Evolutionary conservation across 495 filamentous ascomycete species (phyloP).

Genomic region (Hypoxylon intermedium): DNA sequence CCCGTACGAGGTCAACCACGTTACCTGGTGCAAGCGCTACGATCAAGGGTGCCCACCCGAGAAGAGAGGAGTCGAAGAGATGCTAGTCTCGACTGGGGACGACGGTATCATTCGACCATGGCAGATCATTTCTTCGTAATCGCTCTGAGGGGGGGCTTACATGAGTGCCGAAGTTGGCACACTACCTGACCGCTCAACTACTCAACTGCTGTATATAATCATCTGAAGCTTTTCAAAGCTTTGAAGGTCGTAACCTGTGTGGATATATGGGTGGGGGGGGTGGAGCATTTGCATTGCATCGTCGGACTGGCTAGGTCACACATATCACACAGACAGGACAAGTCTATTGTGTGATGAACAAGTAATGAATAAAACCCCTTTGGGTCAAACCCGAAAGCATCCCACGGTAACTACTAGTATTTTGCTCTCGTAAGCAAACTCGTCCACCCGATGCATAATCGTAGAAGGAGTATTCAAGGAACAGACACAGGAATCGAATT

Average conservation of each 20-base stretch:
- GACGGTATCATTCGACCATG: constrained; percentile 80
- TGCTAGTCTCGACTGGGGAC: constrained; percentile 80
- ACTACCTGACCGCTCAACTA: too few species aligned
- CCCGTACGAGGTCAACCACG: constrained; percentile 91
- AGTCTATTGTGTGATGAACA: constrained; percentile 16
- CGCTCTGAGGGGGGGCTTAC: not conserved
- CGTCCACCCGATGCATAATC: too few species aligned
- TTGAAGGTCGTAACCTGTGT: not conserved
- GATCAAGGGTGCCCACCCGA: constrained; percentile 55
- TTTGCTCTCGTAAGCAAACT: constrained; percentile 8
- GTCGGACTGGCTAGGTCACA: constrained; percentile 1
- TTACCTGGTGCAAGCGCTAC: constrained; percentile 75
- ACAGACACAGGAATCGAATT: not conserved
- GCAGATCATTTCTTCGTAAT: constrained; percentile 48
- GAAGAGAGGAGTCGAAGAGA: constrained; percentile 66
- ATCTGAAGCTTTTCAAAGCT: not conserved
- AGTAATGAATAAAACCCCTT: not conserved
- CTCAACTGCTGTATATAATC: constrained; percentile 25
- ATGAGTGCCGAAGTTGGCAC: not conserved
- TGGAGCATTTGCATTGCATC: not conserved
- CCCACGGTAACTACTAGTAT: not conserved
- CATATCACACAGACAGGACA: constrained; percentile 5
- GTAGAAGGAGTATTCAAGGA: constrained; percentile 28
- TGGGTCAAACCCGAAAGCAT: not conserved
- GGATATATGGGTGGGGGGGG: not conserved